Conservation (phyloP, 768 basidiomycete species). For the Polyporus arcularius region DNA sequence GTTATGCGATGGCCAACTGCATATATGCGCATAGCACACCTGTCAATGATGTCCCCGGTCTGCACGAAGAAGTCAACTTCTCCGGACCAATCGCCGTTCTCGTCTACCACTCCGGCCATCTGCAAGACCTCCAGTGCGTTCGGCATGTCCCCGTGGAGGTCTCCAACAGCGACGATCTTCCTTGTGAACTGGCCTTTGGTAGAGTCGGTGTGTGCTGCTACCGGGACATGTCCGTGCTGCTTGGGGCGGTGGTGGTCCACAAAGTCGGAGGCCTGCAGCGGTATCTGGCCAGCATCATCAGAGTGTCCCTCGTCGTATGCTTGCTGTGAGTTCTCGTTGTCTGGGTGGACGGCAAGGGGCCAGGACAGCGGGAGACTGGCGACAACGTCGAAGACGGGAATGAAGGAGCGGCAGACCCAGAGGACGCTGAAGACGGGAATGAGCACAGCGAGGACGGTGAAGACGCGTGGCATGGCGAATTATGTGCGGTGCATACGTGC, state of each 20-base stretch:
- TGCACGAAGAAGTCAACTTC: slow-evolving; percentile 87
- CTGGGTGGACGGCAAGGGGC: slow-evolving; percentile 27
- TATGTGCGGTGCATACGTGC: background rate
- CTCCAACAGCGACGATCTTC: slow-evolving; percentile 82
- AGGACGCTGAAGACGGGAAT: slow-evolving; percentile 21
- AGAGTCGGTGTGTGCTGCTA: background rate
- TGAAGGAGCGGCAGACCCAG: slow-evolving; percentile 22
- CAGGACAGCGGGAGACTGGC: slow-evolving; percentile 23
- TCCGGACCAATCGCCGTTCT: slow-evolving; percentile 77
- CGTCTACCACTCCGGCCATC: slow-evolving; percentile 78
- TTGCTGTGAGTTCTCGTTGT: slow-evolving; percentile 13
- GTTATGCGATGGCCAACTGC: no score
- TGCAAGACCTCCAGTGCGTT: slow-evolving; percentile 81
- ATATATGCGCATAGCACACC: slow-evolving; percentile 45
- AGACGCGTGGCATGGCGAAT: slow-evolving; percentile 13
- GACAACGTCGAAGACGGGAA: slow-evolving; percentile 17
- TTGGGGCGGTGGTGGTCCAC: slow-evolving; percentile 1
- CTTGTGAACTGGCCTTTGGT: slow-evolving; percentile 20
- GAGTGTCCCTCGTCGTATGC: background rate
- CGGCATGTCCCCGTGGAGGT: slow-evolving; percentile 85
- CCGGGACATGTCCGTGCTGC: background rate
- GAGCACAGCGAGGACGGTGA: slow-evolving; percentile 20
- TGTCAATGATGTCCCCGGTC: slow-evolving; percentile 94
- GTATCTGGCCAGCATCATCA: background rate
- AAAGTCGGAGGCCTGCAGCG: background rate